phyloP scores from a whole-genome alignment of 2,329 filamentous ascomycete species.

The Pseudocercospora fijiensis region DNA sequence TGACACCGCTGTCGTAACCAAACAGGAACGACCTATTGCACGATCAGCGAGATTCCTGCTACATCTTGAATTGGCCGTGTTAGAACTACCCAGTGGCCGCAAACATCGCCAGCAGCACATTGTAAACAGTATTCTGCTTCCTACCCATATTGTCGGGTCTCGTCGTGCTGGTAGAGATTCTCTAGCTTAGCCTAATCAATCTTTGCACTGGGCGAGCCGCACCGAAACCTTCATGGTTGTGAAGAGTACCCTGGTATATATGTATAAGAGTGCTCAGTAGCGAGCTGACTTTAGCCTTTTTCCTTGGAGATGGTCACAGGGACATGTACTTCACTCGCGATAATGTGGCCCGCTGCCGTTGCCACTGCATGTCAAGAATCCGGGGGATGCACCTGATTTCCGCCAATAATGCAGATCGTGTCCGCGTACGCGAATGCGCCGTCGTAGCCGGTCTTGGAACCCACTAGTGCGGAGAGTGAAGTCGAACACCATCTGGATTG shows the following conservation, averaged over 20 bases:
- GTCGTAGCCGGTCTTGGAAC: conserved; percentile 15
- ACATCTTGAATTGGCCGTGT: background rate
- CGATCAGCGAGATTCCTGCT: conserved; percentile 12
- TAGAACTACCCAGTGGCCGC: conserved; percentile 35
- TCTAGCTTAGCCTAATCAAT: background rate
- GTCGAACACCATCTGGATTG: background rate
- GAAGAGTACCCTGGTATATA: background rate
- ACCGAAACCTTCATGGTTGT: conserved; percentile 1
- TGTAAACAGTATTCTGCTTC: conserved; percentile 27
- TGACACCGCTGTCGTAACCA: conserved; percentile 45
- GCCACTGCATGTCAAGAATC: conserved; percentile 1
- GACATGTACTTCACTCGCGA: conserved; percentile 7
- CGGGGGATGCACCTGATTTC: conserved; percentile 13
- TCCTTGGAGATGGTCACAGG: background rate
- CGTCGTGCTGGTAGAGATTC: background rate
- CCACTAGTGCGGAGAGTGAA: conserved; percentile 22
- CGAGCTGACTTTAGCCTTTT: conserved; percentile 1
- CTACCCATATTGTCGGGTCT: conserved; percentile 24
- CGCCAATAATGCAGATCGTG: conserved; percentile 20
- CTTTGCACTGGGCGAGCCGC: background rate
- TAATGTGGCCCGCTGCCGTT: conserved; percentile 8
- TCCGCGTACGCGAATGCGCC: background rate
- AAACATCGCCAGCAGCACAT: conserved; percentile 33
- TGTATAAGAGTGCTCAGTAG: background rate
- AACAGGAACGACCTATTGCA: conserved; percentile 43